phyloP scores from a whole-genome alignment of 768 basidiomycete species.

The Russula sp. region DNA sequence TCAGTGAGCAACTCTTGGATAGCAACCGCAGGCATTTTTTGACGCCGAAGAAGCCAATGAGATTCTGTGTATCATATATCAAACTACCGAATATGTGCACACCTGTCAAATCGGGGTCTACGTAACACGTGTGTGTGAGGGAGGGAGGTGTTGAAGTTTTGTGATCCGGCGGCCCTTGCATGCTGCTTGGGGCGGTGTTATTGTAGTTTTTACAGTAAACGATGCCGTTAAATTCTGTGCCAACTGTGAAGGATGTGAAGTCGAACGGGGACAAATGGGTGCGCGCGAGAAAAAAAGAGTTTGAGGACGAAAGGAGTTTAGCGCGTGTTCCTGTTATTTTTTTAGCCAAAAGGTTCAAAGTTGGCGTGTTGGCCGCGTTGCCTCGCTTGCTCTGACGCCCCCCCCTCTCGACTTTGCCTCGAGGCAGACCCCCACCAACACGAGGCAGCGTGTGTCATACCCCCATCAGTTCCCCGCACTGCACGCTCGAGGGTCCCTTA shows the following conservation, averaged over 20 bases:
- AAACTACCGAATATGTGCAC: background rate
- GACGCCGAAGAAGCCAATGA: background rate
- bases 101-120: background rate
- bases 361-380: constrained; percentile 7
- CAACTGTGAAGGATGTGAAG: background rate
- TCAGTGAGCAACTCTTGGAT: background rate
- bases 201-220: no score
- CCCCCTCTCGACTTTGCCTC: background rate
- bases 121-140: background rate
- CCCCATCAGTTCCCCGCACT: background rate
- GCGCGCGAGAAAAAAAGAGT: background rate
- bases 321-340: background rate
- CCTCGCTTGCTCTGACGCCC: background rate
- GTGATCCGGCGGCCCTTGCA: no score
- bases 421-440: constrained; percentile 15
- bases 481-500: constrained; percentile 13
- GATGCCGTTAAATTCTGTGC: background rate
- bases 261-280: background rate
- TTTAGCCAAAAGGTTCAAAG: background rate
- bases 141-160: background rate
- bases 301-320: constrained; percentile 2
- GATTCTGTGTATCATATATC: background rate
- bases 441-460: constrained; percentile 18
- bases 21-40: background rate
- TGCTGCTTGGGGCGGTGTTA: no score